Conservation (phyloP, 2,329 filamentous ascomycete species). For the Ceratocystis diversiconidia region DNA sequence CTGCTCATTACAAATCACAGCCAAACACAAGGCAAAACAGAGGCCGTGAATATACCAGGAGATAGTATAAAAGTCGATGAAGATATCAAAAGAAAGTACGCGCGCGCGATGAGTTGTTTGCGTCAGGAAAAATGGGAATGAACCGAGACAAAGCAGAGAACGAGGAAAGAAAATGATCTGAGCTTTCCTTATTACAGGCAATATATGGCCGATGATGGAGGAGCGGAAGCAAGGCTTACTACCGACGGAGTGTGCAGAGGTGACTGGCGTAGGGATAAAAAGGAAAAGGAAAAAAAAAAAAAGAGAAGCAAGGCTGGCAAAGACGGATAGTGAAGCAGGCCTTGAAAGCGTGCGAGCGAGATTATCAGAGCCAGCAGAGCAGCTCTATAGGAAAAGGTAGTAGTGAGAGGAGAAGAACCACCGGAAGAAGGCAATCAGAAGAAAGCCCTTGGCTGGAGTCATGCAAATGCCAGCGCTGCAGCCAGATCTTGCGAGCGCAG, state of each 20-base stretch:
- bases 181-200: conserved; percentile 1
- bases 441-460: too few relatives aligned
- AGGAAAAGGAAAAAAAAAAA: too few relatives aligned
- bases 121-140: neutral
- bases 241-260: neutral
- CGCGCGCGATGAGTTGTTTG: neutral
- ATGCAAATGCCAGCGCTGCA: too few relatives aligned
- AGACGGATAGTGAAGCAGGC: too few relatives aligned
- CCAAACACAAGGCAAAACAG: neutral
- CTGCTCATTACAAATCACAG: neutral
- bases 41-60: neutral
- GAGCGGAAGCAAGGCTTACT: neutral
- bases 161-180: conserved; percentile 11
- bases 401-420: too few relatives aligned
- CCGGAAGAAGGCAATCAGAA: too few relatives aligned
- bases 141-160: conserved; percentile 2
- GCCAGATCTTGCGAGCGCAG: neutral
- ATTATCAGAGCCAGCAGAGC: too few relatives aligned
- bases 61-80: neutral
- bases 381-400: too few relatives aligned
- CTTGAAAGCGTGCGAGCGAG: too few relatives aligned
- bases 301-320: too few relatives aligned
- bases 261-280: neutral
- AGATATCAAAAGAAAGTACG: neutral
- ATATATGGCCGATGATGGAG: neutral